These are phyloP conservation scores for Parathielavia hyrcaniae DNA, from an alignment of 495 filamentous ascomycete genomes.

Conservation along the genomic window DNA sequence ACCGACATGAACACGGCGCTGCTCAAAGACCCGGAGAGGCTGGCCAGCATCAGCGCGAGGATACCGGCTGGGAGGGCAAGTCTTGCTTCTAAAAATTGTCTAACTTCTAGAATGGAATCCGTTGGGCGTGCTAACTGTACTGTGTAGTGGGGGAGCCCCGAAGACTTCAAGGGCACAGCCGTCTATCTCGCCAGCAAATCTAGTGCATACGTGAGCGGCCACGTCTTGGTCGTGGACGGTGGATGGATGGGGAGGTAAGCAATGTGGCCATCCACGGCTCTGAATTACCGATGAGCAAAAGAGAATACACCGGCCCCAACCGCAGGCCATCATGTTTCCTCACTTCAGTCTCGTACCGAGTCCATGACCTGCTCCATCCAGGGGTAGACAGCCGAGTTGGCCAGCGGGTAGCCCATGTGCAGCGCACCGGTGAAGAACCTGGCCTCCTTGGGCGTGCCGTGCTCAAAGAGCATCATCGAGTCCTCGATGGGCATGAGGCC, in stretches of 20 bases:
- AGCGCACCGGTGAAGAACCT: constrained; percentile 53
- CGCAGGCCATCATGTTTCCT: not conserved
- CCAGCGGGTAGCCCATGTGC: constrained; percentile 61
- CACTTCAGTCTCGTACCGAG: constrained; percentile 20
- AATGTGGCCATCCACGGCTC: not conserved
- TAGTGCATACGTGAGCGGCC: constrained; percentile 75
- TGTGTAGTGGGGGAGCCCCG: constrained; percentile 65
- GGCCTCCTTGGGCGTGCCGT: constrained; percentile 68
- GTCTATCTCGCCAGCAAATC: constrained; percentile 73
- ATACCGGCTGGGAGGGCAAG: constrained; percentile 68
- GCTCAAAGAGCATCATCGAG: constrained; percentile 59
- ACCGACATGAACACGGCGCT: constrained; percentile 91
- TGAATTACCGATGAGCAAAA: not conserved
- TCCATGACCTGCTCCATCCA: constrained; percentile 51
- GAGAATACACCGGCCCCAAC: not conserved
- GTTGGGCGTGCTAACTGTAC: not conserved
- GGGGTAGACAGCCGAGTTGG: constrained; percentile 47
- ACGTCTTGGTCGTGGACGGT: constrained; percentile 77
- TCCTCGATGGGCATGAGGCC: constrained; percentile 76
- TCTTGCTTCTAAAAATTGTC: not conserved
- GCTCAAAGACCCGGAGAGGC: constrained; percentile 61
- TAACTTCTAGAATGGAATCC: not conserved
- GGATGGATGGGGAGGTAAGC: constrained; percentile 85
- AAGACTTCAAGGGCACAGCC: constrained; percentile 81
- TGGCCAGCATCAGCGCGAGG: constrained; percentile 66